A percentile compares a stretch with the other conserved stretches of the same genome.
phyloP scores from a whole-genome alignment of 2,329 filamentous ascomycete genomes.

The Verticillium dahliae region DNA sequence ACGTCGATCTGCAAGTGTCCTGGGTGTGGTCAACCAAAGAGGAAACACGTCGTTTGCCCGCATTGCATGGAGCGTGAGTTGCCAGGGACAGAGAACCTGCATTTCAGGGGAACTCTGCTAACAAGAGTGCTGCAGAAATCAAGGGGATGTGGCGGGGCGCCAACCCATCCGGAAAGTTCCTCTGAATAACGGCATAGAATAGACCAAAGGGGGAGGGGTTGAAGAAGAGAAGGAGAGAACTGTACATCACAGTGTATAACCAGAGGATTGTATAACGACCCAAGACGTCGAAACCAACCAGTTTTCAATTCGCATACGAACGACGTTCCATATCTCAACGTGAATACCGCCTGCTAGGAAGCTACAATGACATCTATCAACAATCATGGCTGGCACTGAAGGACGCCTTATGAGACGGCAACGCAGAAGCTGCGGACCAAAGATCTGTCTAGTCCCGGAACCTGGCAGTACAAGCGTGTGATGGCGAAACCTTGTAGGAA shows the following conservation, averaged over 20 bases:
- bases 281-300: neutral
- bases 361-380: too few species aligned
- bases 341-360: too few species aligned
- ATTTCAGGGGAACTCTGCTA: constrained; percentile 5
- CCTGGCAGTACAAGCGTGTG: too few species aligned
- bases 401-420: too few species aligned
- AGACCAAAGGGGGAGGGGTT: neutral
- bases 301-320: neutral
- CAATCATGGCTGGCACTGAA: too few species aligned
- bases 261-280: neutral
- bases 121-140: constrained; percentile 30
- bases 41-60: constrained; percentile 81
- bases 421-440: too few species aligned
- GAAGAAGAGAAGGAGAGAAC: neutral
- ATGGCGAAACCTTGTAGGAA: too few species aligned
- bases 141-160: constrained; percentile 36
- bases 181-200: constrained; percentile 12
- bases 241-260: constrained; percentile 3
- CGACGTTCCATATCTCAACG: too few species aligned
- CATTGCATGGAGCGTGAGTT: constrained; percentile 76
- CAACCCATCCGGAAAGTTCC: constrained; percentile 24
- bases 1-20: constrained; percentile 83
- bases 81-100: constrained; percentile 2
- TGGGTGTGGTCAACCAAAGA: constrained; percentile 80
- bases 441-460: too few species aligned